These are phyloP conservation scores for Geotrichum phurueaensis DNA, from an alignment of 1,139 yeast species.

Conservation along the genomic window DNA sequence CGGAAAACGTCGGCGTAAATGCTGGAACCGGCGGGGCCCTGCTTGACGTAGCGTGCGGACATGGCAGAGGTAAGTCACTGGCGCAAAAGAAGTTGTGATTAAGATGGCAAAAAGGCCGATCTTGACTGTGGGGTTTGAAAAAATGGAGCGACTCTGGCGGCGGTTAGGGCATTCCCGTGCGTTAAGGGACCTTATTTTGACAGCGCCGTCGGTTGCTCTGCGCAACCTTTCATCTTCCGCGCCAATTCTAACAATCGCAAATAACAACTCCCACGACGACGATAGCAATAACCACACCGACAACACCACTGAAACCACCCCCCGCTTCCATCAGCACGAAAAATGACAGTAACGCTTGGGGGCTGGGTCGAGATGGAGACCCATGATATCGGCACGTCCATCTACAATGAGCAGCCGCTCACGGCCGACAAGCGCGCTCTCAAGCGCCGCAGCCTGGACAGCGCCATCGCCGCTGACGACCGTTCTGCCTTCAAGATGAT, in stretches of 20 bases:
- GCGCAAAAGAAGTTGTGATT: background rate
- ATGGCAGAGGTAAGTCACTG: background rate
- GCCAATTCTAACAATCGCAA: background rate
- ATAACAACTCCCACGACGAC: no score
- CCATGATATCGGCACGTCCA: conserved; percentile 45
- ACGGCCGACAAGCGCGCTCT: conserved; percentile 39
- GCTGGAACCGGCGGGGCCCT: conserved; percentile 28
- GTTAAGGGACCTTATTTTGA: background rate
- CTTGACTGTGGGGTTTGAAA: background rate
- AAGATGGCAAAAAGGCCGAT: background rate
- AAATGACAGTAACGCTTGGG: background rate
- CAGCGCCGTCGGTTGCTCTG: background rate
- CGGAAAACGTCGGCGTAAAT: conserved; percentile 36
- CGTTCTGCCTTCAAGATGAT: conserved; percentile 35
- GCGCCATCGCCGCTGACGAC: conserved; percentile 37
- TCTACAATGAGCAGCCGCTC: conserved; percentile 44
- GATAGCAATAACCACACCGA: conserved; percentile 14
- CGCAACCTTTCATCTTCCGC: background rate
- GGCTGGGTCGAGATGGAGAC: conserved; percentile 49
- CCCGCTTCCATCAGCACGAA: background rate
- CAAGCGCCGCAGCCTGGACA: conserved; percentile 40
- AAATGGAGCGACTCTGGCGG: background rate
- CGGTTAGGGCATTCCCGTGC: background rate
- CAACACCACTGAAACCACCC: background rate
- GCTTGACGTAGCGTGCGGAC: conserved; percentile 2